These are phyloP conservation scores for Aspergillus fructus DNA, from an alignment of 2,329 filamentous ascomycete species.

Conservation along the genomic window DNA sequence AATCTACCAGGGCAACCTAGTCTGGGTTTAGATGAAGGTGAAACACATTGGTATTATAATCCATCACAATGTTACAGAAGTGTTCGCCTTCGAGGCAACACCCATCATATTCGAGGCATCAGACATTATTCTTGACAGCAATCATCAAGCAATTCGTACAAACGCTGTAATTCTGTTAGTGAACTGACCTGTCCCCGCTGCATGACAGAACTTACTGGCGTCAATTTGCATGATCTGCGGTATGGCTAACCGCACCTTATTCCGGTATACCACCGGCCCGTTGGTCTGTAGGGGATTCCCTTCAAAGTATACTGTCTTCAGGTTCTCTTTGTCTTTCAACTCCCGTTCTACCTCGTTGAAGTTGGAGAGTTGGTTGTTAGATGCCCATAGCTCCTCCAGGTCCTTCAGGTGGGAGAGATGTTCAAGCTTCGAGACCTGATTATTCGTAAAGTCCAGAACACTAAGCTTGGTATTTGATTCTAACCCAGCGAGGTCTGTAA, in stretches of 20 bases:
- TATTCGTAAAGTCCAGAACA: constrained; percentile 86
- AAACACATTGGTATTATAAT: neutral
- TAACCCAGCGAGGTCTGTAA: constrained; percentile 74
- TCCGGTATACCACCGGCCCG: constrained; percentile 82
- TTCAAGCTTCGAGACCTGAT: constrained; percentile 72
- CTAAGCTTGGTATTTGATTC: constrained; percentile 66
- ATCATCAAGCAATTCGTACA: constrained; percentile 9
- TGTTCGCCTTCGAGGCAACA: neutral
- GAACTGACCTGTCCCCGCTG: no score
- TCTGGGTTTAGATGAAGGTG: neutral
- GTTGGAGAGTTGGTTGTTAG: constrained; percentile 76
- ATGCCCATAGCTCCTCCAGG: constrained; percentile 92
- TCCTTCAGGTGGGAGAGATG: constrained; percentile 68
- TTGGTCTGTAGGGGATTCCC: constrained; percentile 83
- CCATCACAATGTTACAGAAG: neutral
- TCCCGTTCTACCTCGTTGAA: constrained; percentile 78
- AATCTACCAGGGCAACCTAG: neutral
- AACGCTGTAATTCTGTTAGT: constrained; percentile 7
- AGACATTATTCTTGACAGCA: neutral
- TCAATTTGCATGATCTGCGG: constrained; percentile 92
- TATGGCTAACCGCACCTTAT: constrained; percentile 85
- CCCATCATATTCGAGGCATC: neutral
- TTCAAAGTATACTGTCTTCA: constrained; percentile 94
- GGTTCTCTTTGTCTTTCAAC: constrained; percentile 71
- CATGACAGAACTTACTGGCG: constrained; percentile 65